These are phyloP conservation scores for Cordyceps militaris DNA, from an alignment of 2,329 filamentous ascomycete genomes.

Conservation along the genomic window DNA sequence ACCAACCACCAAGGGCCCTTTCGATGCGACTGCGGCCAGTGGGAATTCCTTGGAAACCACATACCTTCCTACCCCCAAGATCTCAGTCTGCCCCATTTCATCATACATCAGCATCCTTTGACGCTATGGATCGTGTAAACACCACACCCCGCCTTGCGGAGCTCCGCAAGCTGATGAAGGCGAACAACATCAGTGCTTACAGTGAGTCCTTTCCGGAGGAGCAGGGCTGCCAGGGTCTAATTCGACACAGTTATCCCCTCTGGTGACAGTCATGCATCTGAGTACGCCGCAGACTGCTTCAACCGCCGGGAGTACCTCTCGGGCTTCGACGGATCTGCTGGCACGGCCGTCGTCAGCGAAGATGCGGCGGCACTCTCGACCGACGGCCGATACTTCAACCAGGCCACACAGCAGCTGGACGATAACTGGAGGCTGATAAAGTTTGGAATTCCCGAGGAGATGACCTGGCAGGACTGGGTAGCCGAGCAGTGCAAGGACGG, in stretches of 20 bases:
- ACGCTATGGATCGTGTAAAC: slow-evolving; percentile 48
- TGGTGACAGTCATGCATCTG: slow-evolving; percentile 94
- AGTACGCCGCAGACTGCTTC: slow-evolving; percentile 97
- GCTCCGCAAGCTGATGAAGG: slow-evolving; percentile 79
- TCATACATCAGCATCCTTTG: not conserved
- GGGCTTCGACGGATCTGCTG: slow-evolving; percentile 91
- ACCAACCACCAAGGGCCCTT: slow-evolving; percentile 2
- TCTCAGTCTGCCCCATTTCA: not conserved
- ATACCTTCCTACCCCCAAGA: not conserved
- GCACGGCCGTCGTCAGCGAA: slow-evolving; percentile 80
- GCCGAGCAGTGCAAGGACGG: slow-evolving; percentile 79
- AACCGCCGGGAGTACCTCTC: slow-evolving; percentile 84
- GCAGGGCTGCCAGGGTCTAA: slow-evolving; percentile 13
- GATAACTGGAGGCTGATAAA: slow-evolving; percentile 87
- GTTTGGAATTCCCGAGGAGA: slow-evolving; percentile 86
- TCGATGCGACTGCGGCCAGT: slow-evolving; percentile 4
- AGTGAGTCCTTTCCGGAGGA: slow-evolving; percentile 45
- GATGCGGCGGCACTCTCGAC: slow-evolving; percentile 87
- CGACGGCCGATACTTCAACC: slow-evolving; percentile 96
- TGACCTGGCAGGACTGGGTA: slow-evolving; percentile 96
- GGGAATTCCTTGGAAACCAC: slow-evolving; percentile 4
- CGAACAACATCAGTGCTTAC: slow-evolving; percentile 84
- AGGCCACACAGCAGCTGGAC: slow-evolving; percentile 85
- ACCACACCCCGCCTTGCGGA: slow-evolving; percentile 68
- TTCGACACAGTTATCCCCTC: slow-evolving; percentile 71